Percentiles rank a stretch among this genome's conserved stretches.
Conservation (phyloP, 108 stramenopile species). For the Cyclotella cryptica region DNA sequence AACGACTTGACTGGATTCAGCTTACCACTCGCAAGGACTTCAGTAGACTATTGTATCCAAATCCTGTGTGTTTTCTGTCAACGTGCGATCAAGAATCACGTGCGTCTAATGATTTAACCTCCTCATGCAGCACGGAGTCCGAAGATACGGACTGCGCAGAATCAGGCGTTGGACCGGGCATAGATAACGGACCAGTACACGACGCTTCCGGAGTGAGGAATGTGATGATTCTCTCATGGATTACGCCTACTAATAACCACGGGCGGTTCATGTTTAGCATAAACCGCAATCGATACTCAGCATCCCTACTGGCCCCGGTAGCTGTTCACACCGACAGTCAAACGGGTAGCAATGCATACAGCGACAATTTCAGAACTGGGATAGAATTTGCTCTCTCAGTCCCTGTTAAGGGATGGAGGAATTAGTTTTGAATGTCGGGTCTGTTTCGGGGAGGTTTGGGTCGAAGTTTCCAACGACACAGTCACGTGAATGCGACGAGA, state of each 20-base stretch:
- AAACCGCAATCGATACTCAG: constrained; percentile 59
- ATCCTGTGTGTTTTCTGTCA: constrained; percentile 77
- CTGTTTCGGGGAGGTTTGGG: constrained; percentile 56
- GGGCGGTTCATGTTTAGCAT: constrained; percentile 73
- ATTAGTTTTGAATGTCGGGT: constrained; percentile 59
- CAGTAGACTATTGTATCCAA: constrained; percentile 71
- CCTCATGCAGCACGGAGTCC: not conserved
- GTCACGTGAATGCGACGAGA: not conserved
- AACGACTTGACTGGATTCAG: constrained; percentile 47
- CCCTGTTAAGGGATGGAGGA: constrained; percentile 68
- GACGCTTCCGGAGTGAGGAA: constrained; percentile 32
- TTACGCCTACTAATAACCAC: constrained; percentile 79
- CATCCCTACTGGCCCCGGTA: constrained; percentile 39
- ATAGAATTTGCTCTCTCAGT: constrained; percentile 62
- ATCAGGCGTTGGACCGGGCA: not conserved
- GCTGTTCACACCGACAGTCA: not conserved
- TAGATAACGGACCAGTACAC: not conserved
- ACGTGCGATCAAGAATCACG: constrained; percentile 2
- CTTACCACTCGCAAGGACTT: constrained; percentile 59
- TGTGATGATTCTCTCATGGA: constrained; percentile 79
- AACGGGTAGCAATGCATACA: not conserved
- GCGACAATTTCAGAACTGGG: constrained; percentile 7
- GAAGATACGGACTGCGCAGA: not conserved
- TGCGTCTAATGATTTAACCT: not conserved
- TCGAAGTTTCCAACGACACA: constrained; percentile 49